phyloP scores from a whole-genome alignment of 805 yeast species.

The Kodamaea sagamina region DNA sequence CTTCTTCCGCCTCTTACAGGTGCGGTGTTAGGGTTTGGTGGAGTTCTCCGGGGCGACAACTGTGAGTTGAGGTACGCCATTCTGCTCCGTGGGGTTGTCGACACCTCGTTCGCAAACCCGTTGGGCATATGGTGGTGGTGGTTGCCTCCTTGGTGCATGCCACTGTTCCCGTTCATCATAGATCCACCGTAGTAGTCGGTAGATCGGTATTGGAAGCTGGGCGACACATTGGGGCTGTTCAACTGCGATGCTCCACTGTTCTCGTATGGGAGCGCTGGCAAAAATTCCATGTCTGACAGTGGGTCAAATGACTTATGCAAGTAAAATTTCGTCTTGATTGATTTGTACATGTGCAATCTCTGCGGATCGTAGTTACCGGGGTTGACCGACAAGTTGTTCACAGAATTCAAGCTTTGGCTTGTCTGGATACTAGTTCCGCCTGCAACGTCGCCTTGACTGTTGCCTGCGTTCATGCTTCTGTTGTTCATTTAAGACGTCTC shows the following conservation, averaged over 20 bases:
- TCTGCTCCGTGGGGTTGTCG: constrained; percentile 18
- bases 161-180: constrained; percentile 4
- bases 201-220: constrained; percentile 14
- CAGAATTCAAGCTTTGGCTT: neutral
- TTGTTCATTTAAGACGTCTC: neutral
- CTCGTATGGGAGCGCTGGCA: constrained; percentile 28
- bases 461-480: constrained; percentile 5
- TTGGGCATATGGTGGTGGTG: constrained; percentile 6
- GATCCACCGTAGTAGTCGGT: constrained; percentile 12
- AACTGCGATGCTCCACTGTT: constrained; percentile 5
- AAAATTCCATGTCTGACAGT: constrained; percentile 71
- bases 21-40: constrained; percentile 12
- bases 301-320: constrained; percentile 68
- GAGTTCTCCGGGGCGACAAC: constrained; percentile 18
- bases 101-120: constrained; percentile 5
- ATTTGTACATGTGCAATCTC: constrained; percentile 20
- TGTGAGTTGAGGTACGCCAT: constrained; percentile 18
- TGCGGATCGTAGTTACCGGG: constrained; percentile 5
- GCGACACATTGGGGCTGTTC: constrained; percentile 15
- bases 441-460: neutral
- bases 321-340: constrained; percentile 53
- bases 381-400: too few relatives aligned
- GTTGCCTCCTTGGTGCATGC: constrained; percentile 7
- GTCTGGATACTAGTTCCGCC: neutral
- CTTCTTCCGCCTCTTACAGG: constrained; percentile 12